Evolutionary conservation across 352 stramenopile species (phyloP).

Genomic region (Phytophthora litchii): DNA sequence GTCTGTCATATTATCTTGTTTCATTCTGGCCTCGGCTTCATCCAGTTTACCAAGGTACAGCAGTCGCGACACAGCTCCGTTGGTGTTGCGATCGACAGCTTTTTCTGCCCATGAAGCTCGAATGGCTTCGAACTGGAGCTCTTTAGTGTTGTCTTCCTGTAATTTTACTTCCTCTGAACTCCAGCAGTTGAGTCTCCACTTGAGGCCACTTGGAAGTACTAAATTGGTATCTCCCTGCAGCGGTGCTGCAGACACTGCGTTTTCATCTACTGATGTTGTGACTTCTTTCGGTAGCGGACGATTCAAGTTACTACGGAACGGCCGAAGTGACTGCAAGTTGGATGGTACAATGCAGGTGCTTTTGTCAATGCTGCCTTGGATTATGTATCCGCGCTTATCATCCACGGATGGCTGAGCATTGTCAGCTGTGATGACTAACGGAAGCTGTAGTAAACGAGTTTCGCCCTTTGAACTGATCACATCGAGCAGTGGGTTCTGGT

Average conservation of each 20-base stretch:
- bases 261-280: slow-evolving; percentile 17
- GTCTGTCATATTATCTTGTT: slow-evolving; percentile 46
- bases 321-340: slow-evolving; percentile 57
- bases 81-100: slow-evolving; percentile 59
- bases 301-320: slow-evolving; percentile 43
- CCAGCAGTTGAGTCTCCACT: slow-evolving; percentile 68
- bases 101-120: slow-evolving; percentile 55
- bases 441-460: slow-evolving; percentile 61
- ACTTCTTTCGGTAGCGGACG: slow-evolving; percentile 5
- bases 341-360: slow-evolving; percentile 50
- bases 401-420: slow-evolving; percentile 10
- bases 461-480: slow-evolving; percentile 36
- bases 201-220: slow-evolving; percentile 12
- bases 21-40: slow-evolving; percentile 44
- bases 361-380: slow-evolving; percentile 71
- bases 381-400: slow-evolving; percentile 53
- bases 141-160: slow-evolving; percentile 59
- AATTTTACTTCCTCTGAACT: slow-evolving; percentile 68
- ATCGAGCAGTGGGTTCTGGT: slow-evolving; percentile 26
- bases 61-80: slow-evolving; percentile 55
- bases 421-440: slow-evolving; percentile 31
- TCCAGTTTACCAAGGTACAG: slow-evolving; percentile 54
- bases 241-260: slow-evolving; percentile 1
- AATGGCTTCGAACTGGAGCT: slow-evolving; percentile 58
- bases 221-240: slow-evolving; percentile 2